A percentile compares a stretch with the other conserved stretches of the same genome.
phyloP scores from a whole-genome alignment of 2,329 filamentous ascomycete genomes.

The Apiospora phragmitis region DNA sequence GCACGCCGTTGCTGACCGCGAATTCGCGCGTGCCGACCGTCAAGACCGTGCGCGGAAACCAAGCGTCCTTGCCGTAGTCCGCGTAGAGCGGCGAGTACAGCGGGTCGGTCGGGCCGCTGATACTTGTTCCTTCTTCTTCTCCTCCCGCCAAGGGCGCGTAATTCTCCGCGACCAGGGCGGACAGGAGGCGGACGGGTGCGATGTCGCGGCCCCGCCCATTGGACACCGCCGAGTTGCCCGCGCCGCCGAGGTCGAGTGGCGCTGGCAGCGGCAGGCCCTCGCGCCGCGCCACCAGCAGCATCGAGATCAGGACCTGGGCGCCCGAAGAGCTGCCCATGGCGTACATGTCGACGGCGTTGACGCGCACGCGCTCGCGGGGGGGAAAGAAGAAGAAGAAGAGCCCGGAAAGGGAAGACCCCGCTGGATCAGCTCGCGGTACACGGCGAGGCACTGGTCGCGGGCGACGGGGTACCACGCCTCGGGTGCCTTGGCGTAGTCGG shows the following conservation, averaged over 20 bases:
- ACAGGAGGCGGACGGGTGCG: not conserved
- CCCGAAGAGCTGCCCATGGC: conserved; percentile 2
- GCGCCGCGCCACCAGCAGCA: not conserved
- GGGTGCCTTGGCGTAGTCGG: not conserved
- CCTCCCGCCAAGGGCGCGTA: not conserved
- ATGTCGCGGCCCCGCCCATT: not conserved
- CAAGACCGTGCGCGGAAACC: conserved; percentile 1
- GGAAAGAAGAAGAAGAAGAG: not conserved
- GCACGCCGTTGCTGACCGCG: not conserved
- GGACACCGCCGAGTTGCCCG: not conserved
- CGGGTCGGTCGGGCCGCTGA: not conserved
- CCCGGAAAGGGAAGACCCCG: not conserved
- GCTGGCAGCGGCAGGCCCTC: not conserved
- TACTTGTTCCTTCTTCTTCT: not conserved
- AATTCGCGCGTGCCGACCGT: conserved; percentile 1
- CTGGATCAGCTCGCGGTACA: not conserved
- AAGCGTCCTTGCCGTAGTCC: not conserved
- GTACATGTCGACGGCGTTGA: not conserved
- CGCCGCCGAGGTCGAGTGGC: not conserved
- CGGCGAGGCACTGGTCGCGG: not conserved
- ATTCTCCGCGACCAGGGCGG: not conserved
- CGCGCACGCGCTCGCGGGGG: not conserved
- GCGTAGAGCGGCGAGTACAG: not conserved
- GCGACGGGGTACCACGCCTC: conserved; percentile 1
- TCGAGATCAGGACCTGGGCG: not conserved